A percentile compares a stretch with the other conserved stretches of the same genome.
These are phyloP conservation scores for Russula olivacea DNA, from an alignment of 768 basidiomycete genomes.

Conservation along the genomic window DNA sequence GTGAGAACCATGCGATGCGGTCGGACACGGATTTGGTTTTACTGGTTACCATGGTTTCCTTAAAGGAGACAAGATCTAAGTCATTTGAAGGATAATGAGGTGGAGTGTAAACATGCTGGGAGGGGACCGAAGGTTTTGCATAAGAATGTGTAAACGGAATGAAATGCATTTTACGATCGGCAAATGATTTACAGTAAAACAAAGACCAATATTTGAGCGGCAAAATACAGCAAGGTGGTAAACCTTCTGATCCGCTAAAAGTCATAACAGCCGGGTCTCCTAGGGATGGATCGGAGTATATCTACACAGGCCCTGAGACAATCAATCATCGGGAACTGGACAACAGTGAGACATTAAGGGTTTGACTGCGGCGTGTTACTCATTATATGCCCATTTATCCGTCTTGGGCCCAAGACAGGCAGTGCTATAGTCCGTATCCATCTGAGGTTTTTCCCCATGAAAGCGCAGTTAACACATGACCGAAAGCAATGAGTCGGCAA, in stretches of 20 bases:
- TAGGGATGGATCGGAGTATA: background rate
- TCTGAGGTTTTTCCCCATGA: background rate
- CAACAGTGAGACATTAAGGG: background rate
- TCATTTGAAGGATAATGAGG: conserved; percentile 3
- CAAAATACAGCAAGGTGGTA: background rate
- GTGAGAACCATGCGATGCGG: background rate
- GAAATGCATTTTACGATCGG: background rate
- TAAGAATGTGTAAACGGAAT: background rate
- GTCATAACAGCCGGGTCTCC: background rate
- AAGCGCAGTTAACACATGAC: background rate
- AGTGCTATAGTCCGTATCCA: background rate
- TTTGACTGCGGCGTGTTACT: background rate
- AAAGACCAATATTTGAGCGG: background rate
- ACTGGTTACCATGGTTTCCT: conserved; percentile 17
- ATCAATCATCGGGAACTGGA: background rate
- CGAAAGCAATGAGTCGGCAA: background rate
- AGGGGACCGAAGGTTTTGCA: background rate
- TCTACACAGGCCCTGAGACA: background rate
- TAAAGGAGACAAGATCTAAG: background rate
- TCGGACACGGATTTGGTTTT: background rate
- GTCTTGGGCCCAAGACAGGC: background rate
- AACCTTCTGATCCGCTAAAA: background rate
- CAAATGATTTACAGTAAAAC: background rate
- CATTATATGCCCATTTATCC: conserved; percentile 3
- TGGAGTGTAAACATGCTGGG: background rate